A percentile compares a stretch with the other conserved stretches of the same genome.
Conservation (phyloP, 805 yeast genomes). For the Hanseniaspora lachancei region DNA sequence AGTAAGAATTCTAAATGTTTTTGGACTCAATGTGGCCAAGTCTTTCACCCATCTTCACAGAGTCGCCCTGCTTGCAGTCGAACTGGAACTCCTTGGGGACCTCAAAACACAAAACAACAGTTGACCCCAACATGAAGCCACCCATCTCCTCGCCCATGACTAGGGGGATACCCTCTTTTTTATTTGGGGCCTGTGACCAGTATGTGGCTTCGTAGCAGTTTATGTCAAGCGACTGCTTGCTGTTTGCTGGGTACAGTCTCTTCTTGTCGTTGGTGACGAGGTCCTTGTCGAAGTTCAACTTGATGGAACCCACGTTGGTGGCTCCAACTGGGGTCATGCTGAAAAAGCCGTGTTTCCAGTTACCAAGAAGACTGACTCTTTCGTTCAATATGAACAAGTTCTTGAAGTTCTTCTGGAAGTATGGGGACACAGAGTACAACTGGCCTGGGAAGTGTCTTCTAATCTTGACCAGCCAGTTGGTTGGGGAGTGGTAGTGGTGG, state of each 20-base stretch:
- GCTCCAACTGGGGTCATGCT: conserved; percentile 99
- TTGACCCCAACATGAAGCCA: conserved; percentile 89
- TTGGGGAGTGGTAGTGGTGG: conserved; percentile 92
- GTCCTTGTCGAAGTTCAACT: conserved; percentile 80
- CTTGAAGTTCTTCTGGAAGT: conserved; percentile 74
- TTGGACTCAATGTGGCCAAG: conserved; percentile 36
- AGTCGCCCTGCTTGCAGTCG: conserved; percentile 55
- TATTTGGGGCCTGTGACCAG: conserved; percentile 42
- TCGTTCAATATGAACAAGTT: conserved; percentile 86
- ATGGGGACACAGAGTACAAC: conserved; percentile 90
- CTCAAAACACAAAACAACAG: conserved; percentile 93
- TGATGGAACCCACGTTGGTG: conserved; percentile 92
- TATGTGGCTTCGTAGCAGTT: conserved; percentile 90
- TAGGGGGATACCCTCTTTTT: conserved; percentile 77
- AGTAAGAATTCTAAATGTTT: background rate
- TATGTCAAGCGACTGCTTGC: conserved; percentile 25
- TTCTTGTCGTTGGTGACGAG: conserved; percentile 66
- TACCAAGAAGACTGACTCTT: conserved; percentile 86
- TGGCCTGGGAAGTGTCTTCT: conserved; percentile 96
- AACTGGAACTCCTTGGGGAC: conserved; percentile 77
- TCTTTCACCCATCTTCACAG: conserved; percentile 71
- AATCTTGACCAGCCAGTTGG: conserved; percentile 85
- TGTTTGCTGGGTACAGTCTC: conserved; percentile 11
- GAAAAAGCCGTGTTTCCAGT: conserved; percentile 94
- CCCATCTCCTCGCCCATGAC: conserved; percentile 92